These are phyloP conservation scores for Murraya paniculata DNA, from an alignment of 345 rosid genomes.

Conservation along the genomic window DNA sequence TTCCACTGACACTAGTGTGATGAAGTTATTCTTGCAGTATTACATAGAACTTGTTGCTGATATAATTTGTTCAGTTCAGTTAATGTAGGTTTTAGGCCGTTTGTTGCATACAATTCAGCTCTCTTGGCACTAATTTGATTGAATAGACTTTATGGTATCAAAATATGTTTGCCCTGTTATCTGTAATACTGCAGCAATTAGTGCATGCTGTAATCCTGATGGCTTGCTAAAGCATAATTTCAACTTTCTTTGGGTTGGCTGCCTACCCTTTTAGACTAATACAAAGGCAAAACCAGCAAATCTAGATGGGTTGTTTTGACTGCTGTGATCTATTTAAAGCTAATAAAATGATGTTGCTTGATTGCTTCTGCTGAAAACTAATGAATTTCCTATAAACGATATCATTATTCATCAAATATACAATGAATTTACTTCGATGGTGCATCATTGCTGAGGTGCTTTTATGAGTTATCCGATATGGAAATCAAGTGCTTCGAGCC, in stretches of 20 bases:
- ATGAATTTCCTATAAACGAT: not conserved
- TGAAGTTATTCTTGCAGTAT: not conserved
- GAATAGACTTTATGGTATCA: not conserved
- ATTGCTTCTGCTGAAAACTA: not conserved
- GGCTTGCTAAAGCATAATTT: not conserved
- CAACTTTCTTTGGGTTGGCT: conserved; percentile 6
- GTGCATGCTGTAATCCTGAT: not conserved
- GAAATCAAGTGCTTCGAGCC: no score
- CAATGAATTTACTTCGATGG: no score
- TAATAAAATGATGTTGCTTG: not conserved
- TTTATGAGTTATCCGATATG: no score
- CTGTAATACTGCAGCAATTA: not conserved
- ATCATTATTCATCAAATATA: no score
- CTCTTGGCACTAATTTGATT: not conserved
- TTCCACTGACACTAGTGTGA: not conserved
- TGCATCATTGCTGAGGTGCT: no score
- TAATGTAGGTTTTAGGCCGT: no score
- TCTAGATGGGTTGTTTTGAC: conserved; percentile 6
- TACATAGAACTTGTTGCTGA: not conserved
- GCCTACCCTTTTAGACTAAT: not conserved
- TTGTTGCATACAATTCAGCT: no score
- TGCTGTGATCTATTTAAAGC: not conserved
- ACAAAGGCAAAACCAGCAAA: not conserved
- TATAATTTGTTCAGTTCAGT: no score
- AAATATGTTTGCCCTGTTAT: not conserved